phyloP scores from a whole-genome alignment of 2,329 filamentous ascomycete species.

The Lecanicillium sp. region DNA sequence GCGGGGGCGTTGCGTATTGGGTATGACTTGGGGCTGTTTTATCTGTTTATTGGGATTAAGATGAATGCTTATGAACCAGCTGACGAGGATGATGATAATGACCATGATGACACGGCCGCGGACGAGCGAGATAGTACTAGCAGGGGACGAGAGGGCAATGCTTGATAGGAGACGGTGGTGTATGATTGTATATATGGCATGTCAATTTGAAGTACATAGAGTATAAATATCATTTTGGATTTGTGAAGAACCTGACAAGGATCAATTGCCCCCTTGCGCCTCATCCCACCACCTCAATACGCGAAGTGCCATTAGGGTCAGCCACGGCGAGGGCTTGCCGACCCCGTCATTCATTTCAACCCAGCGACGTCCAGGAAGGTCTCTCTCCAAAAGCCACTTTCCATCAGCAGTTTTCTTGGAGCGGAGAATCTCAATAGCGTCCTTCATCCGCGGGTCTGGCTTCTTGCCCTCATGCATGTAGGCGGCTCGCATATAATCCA shows the following conservation, averaged over 20 bases:
- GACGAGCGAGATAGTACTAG: too few relatives aligned
- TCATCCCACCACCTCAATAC: constrained; percentile 6
- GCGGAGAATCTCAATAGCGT: constrained; percentile 6
- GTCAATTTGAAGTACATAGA: too few relatives aligned
- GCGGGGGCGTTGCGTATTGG: constrained; percentile 44
- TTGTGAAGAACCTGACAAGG: too few relatives aligned
- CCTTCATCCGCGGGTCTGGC: constrained; percentile 5
- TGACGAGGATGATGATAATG: constrained; percentile 5
- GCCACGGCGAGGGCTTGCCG: background rate
- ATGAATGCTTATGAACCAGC: constrained; percentile 34
- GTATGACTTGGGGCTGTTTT: constrained; percentile 52
- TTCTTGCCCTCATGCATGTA: background rate
- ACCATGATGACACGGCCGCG: too few relatives aligned
- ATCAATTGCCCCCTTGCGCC: too few relatives aligned
- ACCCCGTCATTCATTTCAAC: constrained; percentile 1
- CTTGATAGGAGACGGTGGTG: too few relatives aligned
- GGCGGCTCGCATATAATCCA: constrained; percentile 9
- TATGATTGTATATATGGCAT: too few relatives aligned
- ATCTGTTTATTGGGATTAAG: constrained; percentile 51
- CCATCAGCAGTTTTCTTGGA: constrained; percentile 2
- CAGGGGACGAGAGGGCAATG: too few relatives aligned
- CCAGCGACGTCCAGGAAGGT: constrained; percentile 1
- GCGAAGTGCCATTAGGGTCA: constrained; percentile 1
- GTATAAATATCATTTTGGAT: too few relatives aligned
- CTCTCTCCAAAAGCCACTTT: constrained; percentile 1